A percentile compares a stretch with the other conserved stretches of the same genome.
Evolutionary conservation across 352 stramenopile genomes (phyloP).

Genomic region (Phytophthora hibernalis): DNA sequence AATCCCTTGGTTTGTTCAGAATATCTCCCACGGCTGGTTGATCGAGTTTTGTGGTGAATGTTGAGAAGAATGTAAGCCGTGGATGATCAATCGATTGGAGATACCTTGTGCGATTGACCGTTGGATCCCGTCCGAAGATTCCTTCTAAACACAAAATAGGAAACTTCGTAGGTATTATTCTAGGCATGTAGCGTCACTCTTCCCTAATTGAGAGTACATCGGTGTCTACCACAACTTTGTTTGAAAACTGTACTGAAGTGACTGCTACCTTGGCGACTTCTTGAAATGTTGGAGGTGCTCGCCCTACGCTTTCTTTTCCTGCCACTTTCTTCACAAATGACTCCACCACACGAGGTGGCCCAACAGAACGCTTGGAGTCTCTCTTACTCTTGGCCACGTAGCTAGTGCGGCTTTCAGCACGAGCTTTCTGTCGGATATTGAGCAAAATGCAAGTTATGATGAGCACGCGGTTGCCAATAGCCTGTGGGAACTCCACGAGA

Average conservation of each 20-base stretch:
- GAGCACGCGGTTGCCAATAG: slow-evolving; percentile 17
- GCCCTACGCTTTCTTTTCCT: not conserved
- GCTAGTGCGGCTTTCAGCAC: not conserved
- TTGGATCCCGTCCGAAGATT: too few species aligned
- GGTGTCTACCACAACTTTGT: slow-evolving; percentile 1
- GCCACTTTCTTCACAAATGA: not conserved
- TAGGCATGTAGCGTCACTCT: too few species aligned
- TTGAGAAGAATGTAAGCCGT: too few species aligned
- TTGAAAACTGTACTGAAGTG: slow-evolving; percentile 3
- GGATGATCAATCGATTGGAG: too few species aligned
- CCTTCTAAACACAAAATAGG: too few species aligned
- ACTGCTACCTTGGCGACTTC: slow-evolving; percentile 9
- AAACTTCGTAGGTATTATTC: too few species aligned
- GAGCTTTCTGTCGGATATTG: slow-evolving; percentile 18
- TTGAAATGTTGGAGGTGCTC: not conserved
- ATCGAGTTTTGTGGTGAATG: too few species aligned
- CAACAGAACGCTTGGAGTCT: slow-evolving; percentile 1
- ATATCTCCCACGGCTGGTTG: too few species aligned
- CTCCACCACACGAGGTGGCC: not conserved
- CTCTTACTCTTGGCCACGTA: slow-evolving; percentile 10
- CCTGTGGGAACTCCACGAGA: slow-evolving; percentile 30
- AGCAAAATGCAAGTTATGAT: slow-evolving; percentile 26
- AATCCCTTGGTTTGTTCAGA: too few species aligned
- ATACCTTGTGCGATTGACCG: too few species aligned
- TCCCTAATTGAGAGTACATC: not conserved